A percentile compares a stretch with the other conserved stretches of the same genome.
Evolutionary conservation across 495 filamentous ascomycete genomes (phyloP).

Genomic region (Aspergillus leporis): DNA sequence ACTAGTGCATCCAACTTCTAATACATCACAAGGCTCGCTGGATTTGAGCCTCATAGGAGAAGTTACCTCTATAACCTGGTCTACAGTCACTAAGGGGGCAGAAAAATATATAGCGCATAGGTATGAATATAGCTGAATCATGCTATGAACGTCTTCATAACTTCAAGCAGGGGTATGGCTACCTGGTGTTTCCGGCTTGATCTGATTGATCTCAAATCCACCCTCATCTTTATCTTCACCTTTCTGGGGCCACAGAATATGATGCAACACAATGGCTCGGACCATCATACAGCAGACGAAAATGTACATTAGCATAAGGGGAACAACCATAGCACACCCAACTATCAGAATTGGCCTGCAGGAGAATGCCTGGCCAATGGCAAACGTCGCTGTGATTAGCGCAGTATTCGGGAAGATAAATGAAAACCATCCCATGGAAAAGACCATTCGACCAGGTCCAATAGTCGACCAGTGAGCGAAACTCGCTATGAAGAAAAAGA

Average conservation of each 20-base stretch:
- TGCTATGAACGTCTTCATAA: neutral
- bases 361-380: constrained; percentile 65
- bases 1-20: neutral
- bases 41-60: neutral
- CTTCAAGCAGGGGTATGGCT: constrained; percentile 13
- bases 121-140: neutral
- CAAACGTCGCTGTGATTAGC: constrained; percentile 70
- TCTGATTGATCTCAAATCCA: constrained; percentile 49
- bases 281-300: constrained; percentile 72
- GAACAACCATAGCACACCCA: constrained; percentile 63
- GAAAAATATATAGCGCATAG: no score
- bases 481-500: constrained; percentile 82
- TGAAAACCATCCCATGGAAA: constrained; percentile 87
- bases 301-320: constrained; percentile 67
- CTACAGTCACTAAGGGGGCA: neutral
- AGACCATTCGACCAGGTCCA: constrained; percentile 61
- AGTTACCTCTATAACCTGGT: neutral
- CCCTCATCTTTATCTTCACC: constrained; percentile 65
- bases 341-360: constrained; percentile 62
- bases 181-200: constrained; percentile 28
- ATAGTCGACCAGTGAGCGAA: constrained; percentile 76
- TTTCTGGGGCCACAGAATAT: constrained; percentile 73
- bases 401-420: constrained; percentile 89
- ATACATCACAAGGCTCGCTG: no score
- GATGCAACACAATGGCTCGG: constrained; percentile 59